These are phyloP conservation scores for Penicillium canescens DNA, from an alignment of 495 filamentous ascomycete genomes.

Conservation along the genomic window DNA sequence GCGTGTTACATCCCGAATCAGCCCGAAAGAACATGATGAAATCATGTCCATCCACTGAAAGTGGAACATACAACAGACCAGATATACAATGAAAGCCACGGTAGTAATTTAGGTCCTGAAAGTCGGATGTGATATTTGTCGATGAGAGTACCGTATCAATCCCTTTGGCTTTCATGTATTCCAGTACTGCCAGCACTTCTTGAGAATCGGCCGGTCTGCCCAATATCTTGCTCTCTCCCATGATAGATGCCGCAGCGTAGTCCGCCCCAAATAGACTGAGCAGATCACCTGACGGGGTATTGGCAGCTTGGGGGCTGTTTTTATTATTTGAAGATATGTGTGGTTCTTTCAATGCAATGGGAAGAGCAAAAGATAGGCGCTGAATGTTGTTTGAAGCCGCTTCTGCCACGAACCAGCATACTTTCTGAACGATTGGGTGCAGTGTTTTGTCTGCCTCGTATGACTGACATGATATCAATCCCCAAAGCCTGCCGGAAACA, in stretches of 20 bases:
- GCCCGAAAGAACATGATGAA: conserved; percentile 83
- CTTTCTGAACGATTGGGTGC: conserved; percentile 80
- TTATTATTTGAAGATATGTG: background rate
- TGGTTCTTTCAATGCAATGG: conserved; percentile 51
- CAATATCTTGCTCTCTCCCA: conserved; percentile 80
- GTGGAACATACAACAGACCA: conserved; percentile 74
- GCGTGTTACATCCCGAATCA: background rate
- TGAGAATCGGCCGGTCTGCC: conserved; percentile 73
- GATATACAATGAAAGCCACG: conserved; percentile 76
- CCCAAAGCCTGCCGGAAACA: conserved; percentile 83
- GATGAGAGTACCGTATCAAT: conserved; percentile 72
- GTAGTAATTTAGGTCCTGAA: conserved; percentile 74
- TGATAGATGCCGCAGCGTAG: conserved; percentile 76
- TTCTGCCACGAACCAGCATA: conserved; percentile 80
- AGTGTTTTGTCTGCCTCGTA: conserved; percentile 78
- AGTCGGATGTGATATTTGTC: conserved; percentile 70
- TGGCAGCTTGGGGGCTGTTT: background rate
- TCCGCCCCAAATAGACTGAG: conserved; percentile 53
- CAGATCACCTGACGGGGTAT: conserved; percentile 16
- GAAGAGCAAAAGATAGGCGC: conserved; percentile 76
- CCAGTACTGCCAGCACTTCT: conserved; percentile 76
- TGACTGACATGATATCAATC: conserved; percentile 79
- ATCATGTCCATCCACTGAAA: conserved; percentile 70
- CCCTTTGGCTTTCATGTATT: conserved; percentile 72
- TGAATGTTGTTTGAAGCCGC: conserved; percentile 82